A percentile compares a stretch with the other conserved stretches of the same genome.
Conservation (phyloP, 306 rosid genomes). For the barrel medic (Medicago truncatula) region DNA sequence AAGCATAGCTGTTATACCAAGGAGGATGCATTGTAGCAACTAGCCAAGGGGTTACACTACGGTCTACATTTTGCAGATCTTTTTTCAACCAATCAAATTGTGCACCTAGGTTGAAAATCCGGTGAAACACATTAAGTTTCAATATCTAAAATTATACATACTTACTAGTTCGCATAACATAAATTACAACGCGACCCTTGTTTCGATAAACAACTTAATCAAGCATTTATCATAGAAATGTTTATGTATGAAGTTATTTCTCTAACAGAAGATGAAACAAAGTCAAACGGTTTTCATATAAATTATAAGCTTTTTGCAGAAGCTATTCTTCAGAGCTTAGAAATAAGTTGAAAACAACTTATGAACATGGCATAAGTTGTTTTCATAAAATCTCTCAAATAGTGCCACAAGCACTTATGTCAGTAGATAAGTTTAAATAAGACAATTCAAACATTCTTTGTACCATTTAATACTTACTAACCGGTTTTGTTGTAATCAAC, state of each 20-base stretch:
- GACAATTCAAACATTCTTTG: background rate
- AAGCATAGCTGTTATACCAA: conserved; percentile 90
- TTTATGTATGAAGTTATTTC: too few species aligned
- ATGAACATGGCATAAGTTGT: too few species aligned
- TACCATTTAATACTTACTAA: conserved; percentile 57
- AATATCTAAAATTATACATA: conserved; percentile 1
- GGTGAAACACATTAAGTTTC: conserved; percentile 2
- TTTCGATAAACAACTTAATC: too few species aligned
- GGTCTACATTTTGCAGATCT: conserved; percentile 62
- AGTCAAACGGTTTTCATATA: too few species aligned
- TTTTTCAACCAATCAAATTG: conserved; percentile 82
- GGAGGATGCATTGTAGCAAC: conserved; percentile 91
- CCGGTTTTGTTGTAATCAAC: conserved; percentile 81
- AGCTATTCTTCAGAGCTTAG: too few species aligned
- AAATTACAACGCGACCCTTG: background rate
- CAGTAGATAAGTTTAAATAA: too few species aligned
- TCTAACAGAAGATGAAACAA: too few species aligned
- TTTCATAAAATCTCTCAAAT: too few species aligned
- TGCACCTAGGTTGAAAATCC: conserved; percentile 63
- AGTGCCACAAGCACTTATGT: too few species aligned
- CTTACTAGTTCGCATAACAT: background rate
- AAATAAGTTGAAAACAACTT: too few species aligned
- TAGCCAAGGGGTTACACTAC: conserved; percentile 79
- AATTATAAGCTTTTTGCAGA: too few species aligned
- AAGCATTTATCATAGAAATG: too few species aligned